These are phyloP conservation scores for Eremomyces bilateralis DNA, from an alignment of 495 filamentous ascomycete genomes.

Conservation along the genomic window DNA sequence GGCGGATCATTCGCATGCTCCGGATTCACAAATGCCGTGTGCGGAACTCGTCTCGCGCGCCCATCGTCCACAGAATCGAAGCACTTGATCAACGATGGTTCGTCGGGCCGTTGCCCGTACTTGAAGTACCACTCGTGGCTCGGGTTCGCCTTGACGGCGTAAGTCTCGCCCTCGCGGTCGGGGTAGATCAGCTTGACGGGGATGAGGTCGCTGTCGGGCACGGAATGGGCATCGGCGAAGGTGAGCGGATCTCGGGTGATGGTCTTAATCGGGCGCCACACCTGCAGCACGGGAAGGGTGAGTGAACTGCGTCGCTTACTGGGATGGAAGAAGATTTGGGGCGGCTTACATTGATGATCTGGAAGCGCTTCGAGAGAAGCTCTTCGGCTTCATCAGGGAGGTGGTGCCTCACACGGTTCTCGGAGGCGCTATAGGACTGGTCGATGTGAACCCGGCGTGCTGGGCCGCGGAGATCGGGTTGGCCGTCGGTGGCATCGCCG, in stretches of 20 bases:
- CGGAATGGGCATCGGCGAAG: slow-evolving; percentile 32
- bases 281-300: no score
- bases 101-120: slow-evolving; percentile 27
- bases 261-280: slow-evolving; percentile 48
- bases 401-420: slow-evolving; percentile 22
- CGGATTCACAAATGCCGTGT: slow-evolving; percentile 39
- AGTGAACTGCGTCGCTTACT: no score
- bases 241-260: slow-evolving; percentile 40
- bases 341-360: slow-evolving; percentile 37
- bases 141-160: slow-evolving; percentile 5
- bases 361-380: slow-evolving; percentile 36
- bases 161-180: slow-evolving; percentile 12
- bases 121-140: slow-evolving; percentile 10
- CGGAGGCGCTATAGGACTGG: slow-evolving; percentile 1
- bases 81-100: slow-evolving; percentile 49
- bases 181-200: slow-evolving; percentile 11
- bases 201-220: slow-evolving; percentile 18
- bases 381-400: slow-evolving; percentile 25
- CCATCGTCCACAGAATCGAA: slow-evolving; percentile 20
- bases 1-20: slow-evolving; percentile 24
- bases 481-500: neutral
- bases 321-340: slow-evolving; percentile 35
- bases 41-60: slow-evolving; percentile 31
- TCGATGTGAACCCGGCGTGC: slow-evolving; percentile 52
- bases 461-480: neutral